phyloP scores from a whole-genome alignment of 163 green algal genomes.

The Chloromonas sp. region DNA sequence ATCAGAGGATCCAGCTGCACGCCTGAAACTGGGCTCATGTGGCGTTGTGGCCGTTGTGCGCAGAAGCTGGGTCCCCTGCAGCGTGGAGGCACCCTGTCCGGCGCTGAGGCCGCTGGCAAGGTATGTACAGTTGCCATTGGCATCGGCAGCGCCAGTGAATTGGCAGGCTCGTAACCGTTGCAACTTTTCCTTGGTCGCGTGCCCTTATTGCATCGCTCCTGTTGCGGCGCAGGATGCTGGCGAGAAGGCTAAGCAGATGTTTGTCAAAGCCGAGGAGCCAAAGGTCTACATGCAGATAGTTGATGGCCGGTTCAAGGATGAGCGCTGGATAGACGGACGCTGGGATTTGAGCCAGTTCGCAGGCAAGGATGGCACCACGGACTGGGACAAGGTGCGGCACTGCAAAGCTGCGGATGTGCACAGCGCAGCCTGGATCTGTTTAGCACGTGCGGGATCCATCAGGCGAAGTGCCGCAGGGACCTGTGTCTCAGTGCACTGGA shows the following conservation, averaged over 20 bases:
- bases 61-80: neutral
- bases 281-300: constrained; percentile 50
- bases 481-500: no score
- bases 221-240: constrained; percentile 1
- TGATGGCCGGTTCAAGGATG: constrained; percentile 81
- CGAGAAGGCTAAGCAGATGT: neutral
- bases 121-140: no score
- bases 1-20: no score
- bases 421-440: neutral
- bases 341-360: constrained; percentile 79
- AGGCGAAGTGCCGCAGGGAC: no score
- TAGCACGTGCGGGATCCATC: neutral
- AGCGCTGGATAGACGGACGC: constrained; percentile 79
- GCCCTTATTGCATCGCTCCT: neutral
- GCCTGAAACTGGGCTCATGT: no score
- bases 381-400: constrained; percentile 79
- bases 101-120: neutral
- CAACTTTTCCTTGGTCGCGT: neutral
- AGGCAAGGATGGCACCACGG: constrained; percentile 54
- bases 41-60: no score
- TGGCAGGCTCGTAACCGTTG: neutral
- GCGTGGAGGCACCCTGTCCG: neutral
- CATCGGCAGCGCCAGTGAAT: neutral
- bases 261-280: neutral
- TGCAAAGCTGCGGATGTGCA: neutral